Evolutionary conservation across 2,329 filamentous ascomycete genomes (phyloP).

Genomic region (Phyllosticta capitalensis): DNA sequence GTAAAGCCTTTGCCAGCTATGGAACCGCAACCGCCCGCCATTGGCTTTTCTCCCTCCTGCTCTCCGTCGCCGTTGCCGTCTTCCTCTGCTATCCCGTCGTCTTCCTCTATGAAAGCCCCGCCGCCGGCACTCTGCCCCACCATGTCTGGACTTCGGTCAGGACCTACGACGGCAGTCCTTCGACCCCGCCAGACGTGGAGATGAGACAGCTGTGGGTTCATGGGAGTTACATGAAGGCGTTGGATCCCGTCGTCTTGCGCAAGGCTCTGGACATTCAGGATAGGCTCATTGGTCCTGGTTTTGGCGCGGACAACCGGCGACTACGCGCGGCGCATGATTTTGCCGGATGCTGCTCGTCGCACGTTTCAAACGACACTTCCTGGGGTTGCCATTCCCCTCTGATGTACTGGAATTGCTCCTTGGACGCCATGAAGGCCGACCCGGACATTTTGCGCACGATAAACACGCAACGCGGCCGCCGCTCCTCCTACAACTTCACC

Average conservation of each 20-base stretch:
- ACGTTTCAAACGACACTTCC: constrained; percentile 18
- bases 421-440: constrained; percentile 51
- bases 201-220: constrained; percentile 79
- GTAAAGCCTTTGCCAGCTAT: constrained; percentile 56
- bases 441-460: constrained; percentile 57
- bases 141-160: constrained; percentile 74
- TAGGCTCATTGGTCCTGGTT: constrained; percentile 48
- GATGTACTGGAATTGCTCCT: constrained; percentile 66
- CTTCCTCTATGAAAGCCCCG: constrained; percentile 65
- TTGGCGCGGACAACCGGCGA: constrained; percentile 11
- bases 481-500: constrained; percentile 62
- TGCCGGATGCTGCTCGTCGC: constrained; percentile 10
- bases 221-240: constrained; percentile 68
- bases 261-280: constrained; percentile 63
- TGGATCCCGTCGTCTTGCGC: constrained; percentile 55
- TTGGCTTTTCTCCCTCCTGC: constrained; percentile 62
- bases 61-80: constrained; percentile 63
- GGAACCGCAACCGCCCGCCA: constrained; percentile 62
- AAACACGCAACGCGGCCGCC: constrained; percentile 52
- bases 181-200: constrained; percentile 57
- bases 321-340: neutral
- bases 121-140: constrained; percentile 61
- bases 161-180: constrained; percentile 45
- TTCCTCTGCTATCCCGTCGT: constrained; percentile 65
- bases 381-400: constrained; percentile 80